Base-by-base conservation (phyloP, 306 rosid species). In the Citrullus amarus region DNA sequence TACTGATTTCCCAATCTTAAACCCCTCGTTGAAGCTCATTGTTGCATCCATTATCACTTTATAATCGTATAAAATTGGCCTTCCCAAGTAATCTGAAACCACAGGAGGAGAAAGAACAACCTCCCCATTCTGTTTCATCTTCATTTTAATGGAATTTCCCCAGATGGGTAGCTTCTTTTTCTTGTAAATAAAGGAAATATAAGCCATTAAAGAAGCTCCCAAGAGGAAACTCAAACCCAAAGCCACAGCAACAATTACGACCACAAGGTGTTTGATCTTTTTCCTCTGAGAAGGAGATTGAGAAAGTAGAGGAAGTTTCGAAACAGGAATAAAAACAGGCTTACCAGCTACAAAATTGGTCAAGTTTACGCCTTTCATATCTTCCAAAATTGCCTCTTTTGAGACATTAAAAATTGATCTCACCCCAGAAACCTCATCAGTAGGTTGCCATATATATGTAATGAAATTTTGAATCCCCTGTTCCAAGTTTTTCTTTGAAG, bases 71-170 rank as follows among this genome's bases (percentile, higher is more conserved):
- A 89, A 3, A 9, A 82, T 86, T 76, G 96, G 89, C 85, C 90
- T 89, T 38, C 96, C 86, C 6, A 91, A 88, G 68, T 88, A 90
- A 58, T 90, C 90, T 8, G 96, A 93, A 78, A 93, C 90, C 57
- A 94, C 97, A 50, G 80, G 87, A 55, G 80, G 86, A 72, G 88
- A 91, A 65, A 91, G 83, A 51, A 4, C 6, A 50, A 51, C n/a
- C 84, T 85, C 88, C 43, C 44, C 11, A 62, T 54, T 80, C 41
- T 76, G 85, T 20, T 61, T 76, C 60, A 72, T 41, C 51, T 63
- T 68, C 14, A 57, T 61, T 43, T 77, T 57, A 70, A 57, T 84
- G 3, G 88, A 84, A 68, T 66, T 82, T 59, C 56, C 74, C 34
- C 82, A 80, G 9, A 75, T 81, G 77, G 86, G 75, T n/a, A 9